Base-by-base conservation (phyloP, 768 basidiomycete genomes). In the Suillus weaverae region DNA sequence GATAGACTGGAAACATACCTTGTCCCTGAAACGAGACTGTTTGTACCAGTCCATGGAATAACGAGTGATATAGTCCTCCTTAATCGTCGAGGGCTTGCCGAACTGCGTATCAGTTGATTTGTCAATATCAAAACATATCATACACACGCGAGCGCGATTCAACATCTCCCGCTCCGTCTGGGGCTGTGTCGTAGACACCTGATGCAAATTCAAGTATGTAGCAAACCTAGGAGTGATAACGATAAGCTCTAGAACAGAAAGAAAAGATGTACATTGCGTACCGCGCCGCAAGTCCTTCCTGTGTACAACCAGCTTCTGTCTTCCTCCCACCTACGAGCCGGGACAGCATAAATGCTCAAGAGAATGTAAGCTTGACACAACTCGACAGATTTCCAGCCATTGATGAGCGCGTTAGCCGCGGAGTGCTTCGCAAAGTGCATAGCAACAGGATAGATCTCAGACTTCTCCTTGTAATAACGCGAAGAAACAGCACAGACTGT, bases 291-390 rank as follows among this genome's bases (percentile, higher is more conserved):
- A 95, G 85, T 26, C 94, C n/a, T n/a, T 26, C 94, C 94, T 5
- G 92, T 90, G 71, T 94, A 93, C 56, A 95, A 74, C 92, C 94
- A 96, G 63, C 91, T 92, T 35, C 93, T 83, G 72, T 96, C 94
- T 69, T 96, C 93, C 70, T 96, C 94, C 90, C 94, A 97, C 48
- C 86, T 78, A 26, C 88, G 84, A 1, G 91, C 92, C 4, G 91
- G 92, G 2, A 92, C 89, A 51, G 87, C 86, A 70, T 91, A 93
- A 57, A 90, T 84, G 67, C 88, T 89, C 89, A 94, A 89, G 60
- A 97, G 81, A 56, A 97, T 88, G 70, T 96, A 97, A 4, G 95
- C 95, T 73, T 97, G 95, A 60, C 90, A 90, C 1, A 96, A 81
- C 75, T 97, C 94, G 56, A 96, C 90, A 14, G 90, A 91, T 77